phyloP scores from a whole-genome alignment of 2,329 filamentous ascomycete species.

The Orbilia ellipsospora region DNA sequence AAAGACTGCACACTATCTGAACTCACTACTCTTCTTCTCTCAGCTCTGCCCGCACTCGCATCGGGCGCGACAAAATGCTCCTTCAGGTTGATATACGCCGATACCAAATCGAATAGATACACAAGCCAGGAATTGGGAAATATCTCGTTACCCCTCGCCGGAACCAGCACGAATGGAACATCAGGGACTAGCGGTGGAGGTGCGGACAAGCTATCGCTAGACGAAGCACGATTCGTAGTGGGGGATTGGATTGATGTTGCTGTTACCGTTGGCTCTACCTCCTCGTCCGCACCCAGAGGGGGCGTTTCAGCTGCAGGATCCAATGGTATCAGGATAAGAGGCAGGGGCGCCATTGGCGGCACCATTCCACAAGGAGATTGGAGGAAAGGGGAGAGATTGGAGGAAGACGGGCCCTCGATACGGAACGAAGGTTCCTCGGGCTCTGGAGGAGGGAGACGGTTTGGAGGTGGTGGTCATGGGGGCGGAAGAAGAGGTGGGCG shows the following conservation, averaged over 20 bases:
- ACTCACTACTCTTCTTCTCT: slow-evolving; percentile 79
- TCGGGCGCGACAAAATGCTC: slow-evolving; percentile 83
- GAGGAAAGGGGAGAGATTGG: slow-evolving; percentile 49
- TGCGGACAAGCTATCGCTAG: slow-evolving; percentile 74
- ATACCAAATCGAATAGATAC: slow-evolving; percentile 73
- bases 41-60: slow-evolving; percentile 74
- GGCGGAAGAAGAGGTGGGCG: slow-evolving; percentile 32
- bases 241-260: slow-evolving; percentile 89
- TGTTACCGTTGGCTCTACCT: slow-evolving; percentile 44
- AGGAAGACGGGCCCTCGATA: slow-evolving; percentile 34
- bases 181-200: slow-evolving; percentile 60
- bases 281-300: slow-evolving; percentile 26
- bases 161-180: slow-evolving; percentile 70
- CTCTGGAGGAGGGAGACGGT: slow-evolving; percentile 28
- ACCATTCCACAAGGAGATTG: slow-evolving; percentile 42
- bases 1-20: slow-evolving; percentile 81
- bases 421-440: slow-evolving; percentile 28
- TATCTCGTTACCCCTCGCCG: slow-evolving; percentile 63
- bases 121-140: slow-evolving; percentile 84
- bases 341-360: slow-evolving; percentile 40
- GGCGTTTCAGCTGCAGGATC: slow-evolving; percentile 9
- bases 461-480: slow-evolving; percentile 39
- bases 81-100: slow-evolving; percentile 87
- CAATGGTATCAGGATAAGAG: slow-evolving; percentile 48
- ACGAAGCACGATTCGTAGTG: slow-evolving; percentile 82